Evolutionary conservation across 2,329 filamentous ascomycete genomes (phyloP), one percentile per base, ranked within the genome.

Genomic region (Pseudopithomyces maydicus): DNA sequence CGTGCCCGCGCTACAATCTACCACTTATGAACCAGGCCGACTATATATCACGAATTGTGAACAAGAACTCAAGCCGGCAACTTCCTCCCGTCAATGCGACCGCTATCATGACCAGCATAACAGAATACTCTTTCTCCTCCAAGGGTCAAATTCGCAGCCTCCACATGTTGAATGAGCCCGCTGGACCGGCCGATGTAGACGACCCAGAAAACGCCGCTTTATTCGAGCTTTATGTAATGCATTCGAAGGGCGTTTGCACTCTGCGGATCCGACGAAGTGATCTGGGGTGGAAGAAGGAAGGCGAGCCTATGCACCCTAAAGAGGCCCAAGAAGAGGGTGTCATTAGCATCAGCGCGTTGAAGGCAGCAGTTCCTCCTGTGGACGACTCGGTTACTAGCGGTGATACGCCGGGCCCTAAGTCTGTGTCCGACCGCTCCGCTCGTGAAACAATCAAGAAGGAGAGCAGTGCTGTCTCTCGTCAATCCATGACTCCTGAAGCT

Each of bases 181-280:
- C 88, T 54, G 84, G 86, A 59, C 52, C 73, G 66, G 78, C 83
- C 6, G 82, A 86, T 57, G 84, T 85, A 38, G 81, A 81, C 22
- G 75, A 77, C 19, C 77, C 80, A 1, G 88, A 89, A 20, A 90
- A 95, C 62, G 86, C 86, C 15, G 87, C 89, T 0, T 79, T 97
- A 14, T 98, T 99, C 70, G 95, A 99, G 79, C 83, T 99, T 10
- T 99, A 99, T 74, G 90, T 92, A 32, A 96, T 97, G 89, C 94
- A 99, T 76, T 97, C 95, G 11, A 96, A 92, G 79, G 95, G 95
- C 59, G 92, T 98, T n/a, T 93, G 93, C 17, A 94, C 91, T 68
- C 75, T 98, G 52, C 88, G 88, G 62, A 87, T 99, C 74, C 94
- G 90, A 74, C 91, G 94, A 73, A 86, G 88, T 50, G 94, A 98